Evolutionary conservation across 352 stramenopile species (phyloP).

Genomic region (Blastocystis sp.): DNA sequence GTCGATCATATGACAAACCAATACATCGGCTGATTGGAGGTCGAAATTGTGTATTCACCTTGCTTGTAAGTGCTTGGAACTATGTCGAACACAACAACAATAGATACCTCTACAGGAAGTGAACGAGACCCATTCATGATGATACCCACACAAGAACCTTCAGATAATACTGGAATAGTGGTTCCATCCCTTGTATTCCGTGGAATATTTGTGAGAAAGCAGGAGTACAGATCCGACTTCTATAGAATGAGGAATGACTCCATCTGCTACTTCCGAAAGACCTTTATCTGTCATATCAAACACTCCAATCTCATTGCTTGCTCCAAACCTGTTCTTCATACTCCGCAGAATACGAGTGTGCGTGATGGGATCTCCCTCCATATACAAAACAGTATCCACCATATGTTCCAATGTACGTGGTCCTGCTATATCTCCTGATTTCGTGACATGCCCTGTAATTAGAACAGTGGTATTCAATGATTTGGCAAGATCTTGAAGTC

Average conservation of each 20-base stretch:
- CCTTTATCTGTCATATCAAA: conserved; percentile 60
- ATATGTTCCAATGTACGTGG: conserved; percentile 57
- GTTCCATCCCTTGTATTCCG: background rate
- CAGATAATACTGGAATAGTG: background rate
- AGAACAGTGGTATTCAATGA: conserved; percentile 45
- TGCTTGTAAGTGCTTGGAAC: conserved; percentile 57
- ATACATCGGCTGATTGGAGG: conserved; percentile 30
- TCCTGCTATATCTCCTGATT: conserved; percentile 48
- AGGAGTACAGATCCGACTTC: conserved; percentile 49
- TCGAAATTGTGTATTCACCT: conserved; percentile 19
- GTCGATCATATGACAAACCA: conserved; percentile 31
- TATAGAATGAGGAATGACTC: background rate
- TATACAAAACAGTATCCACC: conserved; percentile 58
- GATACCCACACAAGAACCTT: conserved; percentile 53
- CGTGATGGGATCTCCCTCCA: conserved; percentile 29
- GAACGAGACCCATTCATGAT: conserved; percentile 27
- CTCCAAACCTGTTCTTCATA: conserved; percentile 54
- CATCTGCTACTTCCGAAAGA: conserved; percentile 13
- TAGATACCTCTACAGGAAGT: conserved; percentile 25
- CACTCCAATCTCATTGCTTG: conserved; percentile 38
- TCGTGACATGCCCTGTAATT: conserved; percentile 58
- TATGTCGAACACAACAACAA: background rate
- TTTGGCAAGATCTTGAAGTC: conserved; percentile 56
- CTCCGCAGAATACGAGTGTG: conserved; percentile 35
- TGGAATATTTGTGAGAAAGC: conserved; percentile 22